Conservation (phyloP, 495 filamentous ascomycete genomes). For the Podospora conica region DNA sequence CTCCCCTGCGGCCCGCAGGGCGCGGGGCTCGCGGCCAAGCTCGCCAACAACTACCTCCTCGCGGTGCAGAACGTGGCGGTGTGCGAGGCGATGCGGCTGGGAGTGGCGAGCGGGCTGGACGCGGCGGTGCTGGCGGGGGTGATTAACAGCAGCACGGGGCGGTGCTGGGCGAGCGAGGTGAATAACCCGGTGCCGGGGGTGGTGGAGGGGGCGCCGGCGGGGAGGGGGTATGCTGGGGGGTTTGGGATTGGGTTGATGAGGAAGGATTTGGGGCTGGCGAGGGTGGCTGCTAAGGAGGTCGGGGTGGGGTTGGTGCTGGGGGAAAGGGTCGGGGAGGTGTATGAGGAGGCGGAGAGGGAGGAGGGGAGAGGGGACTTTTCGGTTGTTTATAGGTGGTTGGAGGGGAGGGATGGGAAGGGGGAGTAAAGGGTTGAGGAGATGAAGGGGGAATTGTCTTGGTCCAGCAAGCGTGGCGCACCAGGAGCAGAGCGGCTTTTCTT, state of each 20-base stretch:
- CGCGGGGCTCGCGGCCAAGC: constrained; percentile 73
- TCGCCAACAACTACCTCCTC: constrained; percentile 91
- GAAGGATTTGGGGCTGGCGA: constrained; percentile 72
- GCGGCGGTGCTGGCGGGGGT: constrained; percentile 69
- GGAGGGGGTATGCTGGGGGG: constrained; percentile 69
- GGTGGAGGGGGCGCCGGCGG: constrained; percentile 62
- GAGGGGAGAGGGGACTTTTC: constrained; percentile 74
- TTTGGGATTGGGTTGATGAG: constrained; percentile 81
- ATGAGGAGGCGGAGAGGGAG: constrained; percentile 54
- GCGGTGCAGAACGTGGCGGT: constrained; percentile 90
- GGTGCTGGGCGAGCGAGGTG: constrained; percentile 85
- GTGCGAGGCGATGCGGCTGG: constrained; percentile 89
- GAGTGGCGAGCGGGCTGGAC: constrained; percentile 76
- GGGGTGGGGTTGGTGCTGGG: constrained; percentile 61
- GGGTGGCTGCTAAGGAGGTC: constrained; percentile 63
- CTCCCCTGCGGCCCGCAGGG: constrained; percentile 78
- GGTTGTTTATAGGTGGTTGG: constrained; percentile 73
- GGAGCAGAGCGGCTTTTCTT: background rate
- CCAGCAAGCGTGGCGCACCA: background rate
- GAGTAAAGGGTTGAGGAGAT: background rate
- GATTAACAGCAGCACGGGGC: constrained; percentile 80
- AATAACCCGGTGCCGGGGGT: constrained; percentile 94
- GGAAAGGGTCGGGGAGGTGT: constrained; percentile 59
- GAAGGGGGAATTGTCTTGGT: background rate
- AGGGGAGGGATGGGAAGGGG: constrained; percentile 37